Percentiles rank a stretch among this genome's conserved stretches.
These are phyloP conservation scores for Cocos nucifera DNA, from an alignment of 176 grass and related monocot genomes.

Conservation along the genomic window DNA sequence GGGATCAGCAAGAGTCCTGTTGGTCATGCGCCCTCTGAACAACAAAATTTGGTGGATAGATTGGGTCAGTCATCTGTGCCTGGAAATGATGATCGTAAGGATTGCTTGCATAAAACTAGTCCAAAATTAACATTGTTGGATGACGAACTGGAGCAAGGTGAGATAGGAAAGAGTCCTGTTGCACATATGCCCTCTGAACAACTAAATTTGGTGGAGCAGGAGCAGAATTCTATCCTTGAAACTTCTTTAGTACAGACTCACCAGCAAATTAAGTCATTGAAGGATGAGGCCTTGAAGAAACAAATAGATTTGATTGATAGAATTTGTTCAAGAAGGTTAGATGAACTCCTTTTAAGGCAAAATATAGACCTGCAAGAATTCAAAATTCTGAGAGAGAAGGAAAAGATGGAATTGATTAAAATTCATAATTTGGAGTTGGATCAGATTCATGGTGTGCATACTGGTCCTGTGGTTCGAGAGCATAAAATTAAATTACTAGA, in stretches of 20 bases:
- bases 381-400: slow-evolving; percentile 17
- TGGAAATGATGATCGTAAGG: no score
- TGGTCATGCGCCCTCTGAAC: slow-evolving; percentile 18
- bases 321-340: slow-evolving; percentile 35
- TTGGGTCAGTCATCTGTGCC: no score
- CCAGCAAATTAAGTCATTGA: neutral
- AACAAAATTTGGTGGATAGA: neutral
- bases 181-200: no score
- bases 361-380: slow-evolving; percentile 36
- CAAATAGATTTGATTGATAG: slow-evolving; percentile 23
- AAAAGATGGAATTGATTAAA: slow-evolving; percentile 27
- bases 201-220: no score
- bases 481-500: slow-evolving; percentile 26
- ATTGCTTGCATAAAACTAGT: no score
- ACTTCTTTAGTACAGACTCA: no score
- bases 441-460: slow-evolving; percentile 11
- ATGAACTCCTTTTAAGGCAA: slow-evolving; percentile 35
- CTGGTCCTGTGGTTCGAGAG: slow-evolving; percentile 20
- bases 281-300: slow-evolving; percentile 8
- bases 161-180: no score
- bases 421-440: slow-evolving; percentile 12
- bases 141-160: no score
- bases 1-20: neutral
- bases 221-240: no score
- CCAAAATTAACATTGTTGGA: no score